These are phyloP conservation scores for Serendipita sp. DNA, from an alignment of 768 basidiomycete genomes.

Conservation along the genomic window DNA sequence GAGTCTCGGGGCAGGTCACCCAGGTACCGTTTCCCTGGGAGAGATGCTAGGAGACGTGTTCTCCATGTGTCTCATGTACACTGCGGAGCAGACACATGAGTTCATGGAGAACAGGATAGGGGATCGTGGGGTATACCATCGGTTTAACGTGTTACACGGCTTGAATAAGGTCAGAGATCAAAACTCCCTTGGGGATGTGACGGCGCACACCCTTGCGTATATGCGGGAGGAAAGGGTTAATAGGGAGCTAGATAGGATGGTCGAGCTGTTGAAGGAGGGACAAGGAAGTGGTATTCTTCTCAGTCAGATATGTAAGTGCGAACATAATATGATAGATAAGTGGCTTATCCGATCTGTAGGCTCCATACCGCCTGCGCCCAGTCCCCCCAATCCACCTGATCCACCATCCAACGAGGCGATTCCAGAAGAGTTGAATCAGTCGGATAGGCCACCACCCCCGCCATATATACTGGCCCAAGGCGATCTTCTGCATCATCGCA, in stretches of 20 bases:
- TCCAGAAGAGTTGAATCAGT: too few species aligned
- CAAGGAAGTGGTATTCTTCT: too few species aligned
- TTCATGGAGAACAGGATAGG: background rate
- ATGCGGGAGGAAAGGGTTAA: background rate
- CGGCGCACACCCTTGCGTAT: background rate
- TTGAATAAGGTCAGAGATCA: background rate
- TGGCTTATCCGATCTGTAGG: too few species aligned
- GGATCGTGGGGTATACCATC: background rate
- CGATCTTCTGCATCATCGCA: too few species aligned
- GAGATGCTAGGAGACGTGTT: background rate
- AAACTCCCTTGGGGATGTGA: background rate
- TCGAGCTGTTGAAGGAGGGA: background rate
- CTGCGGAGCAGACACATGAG: background rate
- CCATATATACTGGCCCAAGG: too few species aligned
- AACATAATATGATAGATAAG: too few species aligned
- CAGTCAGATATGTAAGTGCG: too few species aligned
- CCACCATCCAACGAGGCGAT: too few species aligned
- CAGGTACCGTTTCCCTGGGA: background rate
- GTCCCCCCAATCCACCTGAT: too few species aligned
- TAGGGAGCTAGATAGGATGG: background rate
- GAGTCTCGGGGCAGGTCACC: background rate
- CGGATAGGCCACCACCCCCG: too few species aligned
- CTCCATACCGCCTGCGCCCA: too few species aligned
- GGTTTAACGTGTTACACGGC: background rate
- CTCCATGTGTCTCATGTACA: background rate